These are phyloP conservation scores for Scutellaria galericulata DNA, from an alignment of 257 asterid species.

Conservation along the genomic window DNA sequence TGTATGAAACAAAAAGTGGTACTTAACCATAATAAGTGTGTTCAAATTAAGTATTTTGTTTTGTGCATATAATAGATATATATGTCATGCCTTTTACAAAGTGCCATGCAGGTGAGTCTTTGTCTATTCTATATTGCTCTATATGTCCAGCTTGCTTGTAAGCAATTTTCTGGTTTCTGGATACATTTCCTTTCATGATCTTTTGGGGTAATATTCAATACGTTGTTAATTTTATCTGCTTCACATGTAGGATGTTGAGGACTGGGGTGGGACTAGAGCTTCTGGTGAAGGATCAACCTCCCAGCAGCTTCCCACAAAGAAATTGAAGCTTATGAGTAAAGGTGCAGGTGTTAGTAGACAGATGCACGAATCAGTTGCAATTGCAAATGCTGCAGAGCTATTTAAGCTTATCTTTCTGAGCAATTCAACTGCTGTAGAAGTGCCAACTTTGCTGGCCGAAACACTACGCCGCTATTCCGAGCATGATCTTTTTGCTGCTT, in stretches of 20 bases:
- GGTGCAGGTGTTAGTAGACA: conserved; percentile 48
- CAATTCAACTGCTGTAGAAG: conserved; percentile 75
- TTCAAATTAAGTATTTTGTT: conserved; percentile 14
- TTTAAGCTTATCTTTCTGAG: conserved; percentile 88
- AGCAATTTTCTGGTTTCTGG: conserved; percentile 32
- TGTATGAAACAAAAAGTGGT: conserved; percentile 2
- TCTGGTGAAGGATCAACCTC: conserved; percentile 59
- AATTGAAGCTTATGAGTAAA: conserved; percentile 55
- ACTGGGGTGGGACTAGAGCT: conserved; percentile 49
- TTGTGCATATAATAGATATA: conserved; percentile 13
- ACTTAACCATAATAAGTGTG: conserved; percentile 20
- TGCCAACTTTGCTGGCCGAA: conserved; percentile 76
- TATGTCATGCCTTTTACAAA: conserved; percentile 9
- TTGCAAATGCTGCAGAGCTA: conserved; percentile 93
- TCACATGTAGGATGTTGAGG: conserved; percentile 48
- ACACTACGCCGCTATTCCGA: conserved; percentile 92
- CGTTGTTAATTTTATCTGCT: conserved; percentile 37
- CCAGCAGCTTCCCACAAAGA: conserved; percentile 53
- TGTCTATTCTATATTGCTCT: conserved; percentile 19
- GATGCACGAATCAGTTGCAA: conserved; percentile 80
- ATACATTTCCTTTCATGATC: conserved; percentile 25
- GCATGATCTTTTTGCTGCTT: conserved; percentile 96
- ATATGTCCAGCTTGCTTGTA: conserved; percentile 33
- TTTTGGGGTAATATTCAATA: conserved; percentile 40
- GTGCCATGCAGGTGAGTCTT: conserved; percentile 15